These are phyloP conservation scores for Trypanosoma vivax DNA, from an alignment of 208 protist genomes.

Conservation along the genomic window DNA sequence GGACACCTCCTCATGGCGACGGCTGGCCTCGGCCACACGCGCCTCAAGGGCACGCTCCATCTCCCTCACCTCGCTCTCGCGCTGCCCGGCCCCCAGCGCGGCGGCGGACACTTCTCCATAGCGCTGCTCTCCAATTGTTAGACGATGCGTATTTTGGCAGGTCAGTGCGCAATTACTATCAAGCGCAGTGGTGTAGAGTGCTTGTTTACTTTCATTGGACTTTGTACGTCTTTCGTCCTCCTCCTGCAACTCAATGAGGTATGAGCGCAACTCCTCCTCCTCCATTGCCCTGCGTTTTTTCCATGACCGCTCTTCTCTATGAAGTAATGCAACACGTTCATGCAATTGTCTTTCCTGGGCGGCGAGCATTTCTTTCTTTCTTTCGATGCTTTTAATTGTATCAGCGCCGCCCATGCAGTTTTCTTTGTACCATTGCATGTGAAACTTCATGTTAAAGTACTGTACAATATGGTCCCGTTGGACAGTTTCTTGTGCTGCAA, in stretches of 20 bases:
- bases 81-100: no score
- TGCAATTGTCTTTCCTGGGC: background rate
- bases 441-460: constrained; percentile 15
- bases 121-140: no score
- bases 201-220: background rate
- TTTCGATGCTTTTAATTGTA: background rate
- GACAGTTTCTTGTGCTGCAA: constrained; percentile 22
- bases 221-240: constrained; percentile 38
- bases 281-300: constrained; percentile 23
- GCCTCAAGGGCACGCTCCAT: no score
- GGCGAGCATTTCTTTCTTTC: background rate
- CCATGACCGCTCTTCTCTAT: constrained; percentile 18
- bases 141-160: no score
- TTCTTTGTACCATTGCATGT: no score
- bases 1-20: constrained; percentile 35
- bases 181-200: no score
- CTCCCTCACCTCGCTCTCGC: no score
- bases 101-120: constrained; percentile 30
- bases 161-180: no score
- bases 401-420: background rate
- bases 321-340: constrained; percentile 3
- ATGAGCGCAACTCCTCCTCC: constrained; percentile 47
- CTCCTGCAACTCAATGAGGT: constrained; percentile 45
- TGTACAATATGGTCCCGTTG: constrained; percentile 30
- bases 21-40: no score